Percentiles rank a stretch among this genome's conserved stretches.
Conservation (phyloP, 495 filamentous ascomycete genomes). For the Penicillium soppii region DNA sequence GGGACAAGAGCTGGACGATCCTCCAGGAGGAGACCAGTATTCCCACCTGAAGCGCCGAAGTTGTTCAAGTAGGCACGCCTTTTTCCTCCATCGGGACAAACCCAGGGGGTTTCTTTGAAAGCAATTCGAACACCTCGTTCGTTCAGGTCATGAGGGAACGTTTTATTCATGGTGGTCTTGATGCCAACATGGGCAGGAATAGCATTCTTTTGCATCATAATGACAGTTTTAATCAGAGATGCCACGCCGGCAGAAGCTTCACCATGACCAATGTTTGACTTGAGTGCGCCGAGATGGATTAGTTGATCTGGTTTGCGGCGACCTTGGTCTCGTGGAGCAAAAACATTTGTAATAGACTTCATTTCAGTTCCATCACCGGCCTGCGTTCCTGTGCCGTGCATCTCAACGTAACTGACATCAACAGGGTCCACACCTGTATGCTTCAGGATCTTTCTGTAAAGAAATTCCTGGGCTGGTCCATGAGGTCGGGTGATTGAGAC, state of each 20-base stretch:
- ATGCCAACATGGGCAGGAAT: slow-evolving; percentile 43
- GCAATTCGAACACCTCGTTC: slow-evolving; percentile 36
- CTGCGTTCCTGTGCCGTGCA: slow-evolving; percentile 49
- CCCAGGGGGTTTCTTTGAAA: slow-evolving; percentile 24
- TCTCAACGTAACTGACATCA: slow-evolving; percentile 52
- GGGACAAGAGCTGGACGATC: too few relatives aligned
- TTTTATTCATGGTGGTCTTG: slow-evolving; percentile 42
- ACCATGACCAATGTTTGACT: slow-evolving; percentile 43
- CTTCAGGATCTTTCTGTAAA: slow-evolving; percentile 43
- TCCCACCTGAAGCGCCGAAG: too few relatives aligned
- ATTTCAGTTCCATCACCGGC: slow-evolving; percentile 30
- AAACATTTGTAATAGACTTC: background rate
- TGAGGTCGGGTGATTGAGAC: slow-evolving; percentile 47
- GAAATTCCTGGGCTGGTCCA: slow-evolving; percentile 44
- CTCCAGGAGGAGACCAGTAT: too few relatives aligned
- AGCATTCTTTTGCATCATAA: slow-evolving; percentile 30
- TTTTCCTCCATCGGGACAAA: background rate
- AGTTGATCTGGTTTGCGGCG: slow-evolving; percentile 6
- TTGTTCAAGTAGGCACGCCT: too few relatives aligned
- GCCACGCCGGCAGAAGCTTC: slow-evolving; percentile 35
- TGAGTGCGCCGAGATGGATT: slow-evolving; percentile 32
- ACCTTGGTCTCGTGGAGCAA: too few relatives aligned
- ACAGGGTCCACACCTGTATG: slow-evolving; percentile 45
- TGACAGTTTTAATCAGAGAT: slow-evolving; percentile 33
- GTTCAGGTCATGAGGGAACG: slow-evolving; percentile 23